Evolutionary conservation across 352 stramenopile genomes (phyloP).

Genomic region (Phytophthora nicotianae): DNA sequence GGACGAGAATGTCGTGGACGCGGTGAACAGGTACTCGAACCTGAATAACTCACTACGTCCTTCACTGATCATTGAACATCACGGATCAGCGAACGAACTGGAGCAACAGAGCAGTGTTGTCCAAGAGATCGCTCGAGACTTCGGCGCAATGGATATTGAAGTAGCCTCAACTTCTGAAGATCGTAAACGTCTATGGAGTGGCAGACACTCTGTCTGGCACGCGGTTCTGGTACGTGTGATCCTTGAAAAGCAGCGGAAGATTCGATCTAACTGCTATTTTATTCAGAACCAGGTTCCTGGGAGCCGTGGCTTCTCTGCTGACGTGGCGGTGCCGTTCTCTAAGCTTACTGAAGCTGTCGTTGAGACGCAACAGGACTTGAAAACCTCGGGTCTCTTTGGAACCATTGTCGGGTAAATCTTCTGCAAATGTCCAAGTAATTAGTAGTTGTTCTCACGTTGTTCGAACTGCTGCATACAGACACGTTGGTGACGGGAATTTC

Average conservation of each 20-base stretch:
- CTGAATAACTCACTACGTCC: slow-evolving; percentile 73
- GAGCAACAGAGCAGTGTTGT: slow-evolving; percentile 85
- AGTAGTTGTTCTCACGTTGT: neutral
- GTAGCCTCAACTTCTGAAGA: slow-evolving; percentile 65
- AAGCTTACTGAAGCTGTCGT: slow-evolving; percentile 92
- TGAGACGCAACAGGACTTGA: slow-evolving; percentile 91
- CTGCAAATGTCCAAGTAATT: neutral
- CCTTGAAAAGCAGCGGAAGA: neutral
- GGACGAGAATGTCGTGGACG: slow-evolving; percentile 68
- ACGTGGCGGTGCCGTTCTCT: slow-evolving; percentile 96
- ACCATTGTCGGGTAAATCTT: slow-evolving; percentile 85
- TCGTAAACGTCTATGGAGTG: slow-evolving; percentile 76
- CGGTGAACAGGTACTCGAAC: slow-evolving; percentile 82
- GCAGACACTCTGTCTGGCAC: slow-evolving; percentile 82
- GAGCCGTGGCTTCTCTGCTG: slow-evolving; percentile 87
- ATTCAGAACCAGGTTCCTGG: slow-evolving; percentile 66
- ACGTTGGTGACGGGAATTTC: slow-evolving; percentile 97
- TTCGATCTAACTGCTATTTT: neutral
- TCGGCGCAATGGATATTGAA: slow-evolving; percentile 73
- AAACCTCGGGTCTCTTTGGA: slow-evolving; percentile 81
- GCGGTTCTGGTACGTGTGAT: slow-evolving; percentile 55
- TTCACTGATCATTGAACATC: slow-evolving; percentile 95
- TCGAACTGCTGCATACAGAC: slow-evolving; percentile 30
- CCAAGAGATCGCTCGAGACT: slow-evolving; percentile 82
- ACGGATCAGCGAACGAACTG: slow-evolving; percentile 70